Evolutionary conservation across 257 asterid genomes (phyloP), one percentile per base, ranked within the genome.

Genomic region (Ligustrum vulgare): DNA sequence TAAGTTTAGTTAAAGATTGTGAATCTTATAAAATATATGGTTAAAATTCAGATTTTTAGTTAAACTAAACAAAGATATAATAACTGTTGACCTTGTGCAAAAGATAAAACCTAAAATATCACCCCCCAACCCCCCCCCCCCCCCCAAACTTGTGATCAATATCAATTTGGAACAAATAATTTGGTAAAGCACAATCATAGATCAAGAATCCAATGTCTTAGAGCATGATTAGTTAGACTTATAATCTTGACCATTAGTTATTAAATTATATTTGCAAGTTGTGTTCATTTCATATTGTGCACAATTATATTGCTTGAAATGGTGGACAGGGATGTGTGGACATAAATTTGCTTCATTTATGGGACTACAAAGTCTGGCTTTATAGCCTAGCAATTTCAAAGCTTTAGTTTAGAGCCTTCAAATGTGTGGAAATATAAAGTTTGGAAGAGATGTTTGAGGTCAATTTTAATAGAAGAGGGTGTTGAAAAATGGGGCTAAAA

Each of bases 251-350:
- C 22, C n/a, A 51, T 7, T 51, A 5, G 22, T 51, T n/a, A n/a
- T 51, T 6, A 16, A 16, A 23, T 69, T 34, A 60, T 49, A 43
- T 70, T 18, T 60, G 67, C 22, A 62, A 41, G 37, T 62, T 70
- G 35, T 60, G 18, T 60, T 23, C 15, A 62, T 4, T 36, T 54
- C 58, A 67, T 10, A 65, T 63, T 56, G 67, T 13, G 15, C 56
- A 39, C 67, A 43, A 39, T 70, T 18, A 34, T 8, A 22, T 23
- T 25, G 34, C 67, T 4, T 58, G 33, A 58, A 56, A 56, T n/a
- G 13, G 5, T 8, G 64, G 75, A 10, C 25, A 71, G 58, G 64
- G 72, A 72, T 64, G 25, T 12, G 66, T 60, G 66, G 66, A 60
- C 66, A 60, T 60, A 23, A 60, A 7, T 60, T 60, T 60, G 65